Base-by-base conservation (phyloP, 306 rosid genomes). In the Myrica gale region DNA sequence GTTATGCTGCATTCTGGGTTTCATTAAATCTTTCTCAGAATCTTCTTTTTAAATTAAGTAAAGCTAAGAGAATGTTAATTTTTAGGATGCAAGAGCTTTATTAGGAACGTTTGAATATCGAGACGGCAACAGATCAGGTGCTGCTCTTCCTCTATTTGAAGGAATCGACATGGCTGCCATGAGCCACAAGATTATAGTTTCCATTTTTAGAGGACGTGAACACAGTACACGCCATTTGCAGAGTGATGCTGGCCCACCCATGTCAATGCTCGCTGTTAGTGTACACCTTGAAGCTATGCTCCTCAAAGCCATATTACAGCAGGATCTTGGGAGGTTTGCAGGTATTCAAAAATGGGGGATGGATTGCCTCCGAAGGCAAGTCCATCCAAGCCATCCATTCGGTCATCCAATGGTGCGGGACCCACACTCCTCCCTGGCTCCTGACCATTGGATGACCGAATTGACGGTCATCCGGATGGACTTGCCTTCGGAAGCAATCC, bases 81-180 rank as follows among this genome's bases (percentile, higher is more conserved):
- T 12, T 69, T 60, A 93, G 98, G 98, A 94, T 86, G 98, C 98
- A 73, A 90, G 98, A 82, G 98, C 98, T 66, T 83, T 94, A 69
- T 81, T 94, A 20, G 98, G 98, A 87, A 90, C 96, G 76, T 94
- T 94, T 2, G 98, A 94, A 85, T 94, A 90, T 81, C 98, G 91
- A 69, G 91, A 86, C 76, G 98, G 98, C 32, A 86, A 91, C 77
- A 83, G 32, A 26, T 26, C 51, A 13, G 94, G 91, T 87, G 98
- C 87, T 82, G 97, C 98, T 50, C 97, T 94, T 80, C 97, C 90
- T 72, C 97, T 94, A 41, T 91, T 94, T 86, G 95, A 90, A 86
- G 98, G 98, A 83, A 94, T 94, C 74, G 96, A 94, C 78, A 90
- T 88, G 75, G 84, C 84, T 76, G 82, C 93, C 62, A 89, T 94